Conservation (phyloP, 2,329 filamentous ascomycete species). For the Fusarium kyushuense region DNA sequence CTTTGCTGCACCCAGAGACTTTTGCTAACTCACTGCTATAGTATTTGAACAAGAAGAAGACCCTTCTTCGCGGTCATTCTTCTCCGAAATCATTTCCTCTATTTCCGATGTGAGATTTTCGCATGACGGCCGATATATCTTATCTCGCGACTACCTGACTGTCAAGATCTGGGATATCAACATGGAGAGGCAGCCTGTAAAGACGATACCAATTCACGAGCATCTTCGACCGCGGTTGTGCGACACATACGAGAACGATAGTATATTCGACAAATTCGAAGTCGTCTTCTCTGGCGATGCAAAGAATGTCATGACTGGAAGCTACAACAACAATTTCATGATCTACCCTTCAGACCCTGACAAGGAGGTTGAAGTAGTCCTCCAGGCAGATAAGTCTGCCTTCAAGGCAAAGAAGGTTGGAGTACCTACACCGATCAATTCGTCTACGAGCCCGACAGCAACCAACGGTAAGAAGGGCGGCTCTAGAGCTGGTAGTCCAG, state of each 20-base stretch:
- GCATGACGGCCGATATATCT: slow-evolving; percentile 93
- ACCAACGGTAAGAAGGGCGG: slow-evolving; percentile 86
- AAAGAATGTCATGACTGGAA: slow-evolving; percentile 99
- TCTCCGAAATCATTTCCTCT: slow-evolving; percentile 99
- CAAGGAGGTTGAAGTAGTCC: slow-evolving; percentile 95
- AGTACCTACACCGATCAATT: slow-evolving; percentile 95
- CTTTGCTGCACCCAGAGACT: neutral
- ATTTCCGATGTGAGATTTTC: slow-evolving; percentile 99
- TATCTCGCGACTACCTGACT: slow-evolving; percentile 96
- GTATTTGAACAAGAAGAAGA: slow-evolving; percentile 99
- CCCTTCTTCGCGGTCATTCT: slow-evolving; percentile 95
- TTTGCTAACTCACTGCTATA: slow-evolving; percentile 56
- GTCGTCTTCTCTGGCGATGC: slow-evolving; percentile 98
- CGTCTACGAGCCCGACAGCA: slow-evolving; percentile 76
- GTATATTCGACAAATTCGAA: slow-evolving; percentile 99
- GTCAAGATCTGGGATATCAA: slow-evolving; percentile 99
- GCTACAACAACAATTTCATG: slow-evolving; percentile 99
- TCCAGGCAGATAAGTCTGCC: slow-evolving; percentile 97
- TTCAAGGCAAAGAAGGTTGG: slow-evolving; percentile 99
- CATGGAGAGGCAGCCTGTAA: slow-evolving; percentile 97
- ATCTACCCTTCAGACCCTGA: slow-evolving; percentile 97
- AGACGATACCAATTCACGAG: slow-evolving; percentile 99
- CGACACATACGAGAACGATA: slow-evolving; percentile 99
- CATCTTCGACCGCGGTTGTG: slow-evolving; percentile 93
- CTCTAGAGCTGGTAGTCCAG: slow-evolving; percentile 88